Conservation (phyloP, 176 grass and related monocot species). For the Juncus effusus region DNA sequence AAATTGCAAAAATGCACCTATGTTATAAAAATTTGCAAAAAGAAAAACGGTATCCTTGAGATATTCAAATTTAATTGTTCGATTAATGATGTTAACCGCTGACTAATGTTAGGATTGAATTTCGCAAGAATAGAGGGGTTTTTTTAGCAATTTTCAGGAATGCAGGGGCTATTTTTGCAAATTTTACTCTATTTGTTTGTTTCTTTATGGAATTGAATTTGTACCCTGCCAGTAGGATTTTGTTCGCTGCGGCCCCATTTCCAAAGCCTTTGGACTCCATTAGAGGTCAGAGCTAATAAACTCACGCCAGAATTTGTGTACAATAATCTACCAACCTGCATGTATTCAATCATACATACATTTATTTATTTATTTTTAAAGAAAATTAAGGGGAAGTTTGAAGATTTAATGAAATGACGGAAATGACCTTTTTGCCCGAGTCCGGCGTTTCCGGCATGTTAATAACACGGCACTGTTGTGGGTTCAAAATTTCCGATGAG, state of each 20-base stretch:
- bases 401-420: slow-evolving; percentile 24
- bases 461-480: slow-evolving; percentile 70
- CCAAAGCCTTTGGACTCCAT: slow-evolving; percentile 88
- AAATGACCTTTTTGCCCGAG: slow-evolving; percentile 60
- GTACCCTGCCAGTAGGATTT: slow-evolving; percentile 85
- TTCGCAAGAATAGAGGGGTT: too few species aligned
- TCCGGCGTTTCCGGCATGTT: slow-evolving; percentile 87
- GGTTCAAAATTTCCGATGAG: slow-evolving; percentile 71
- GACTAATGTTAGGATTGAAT: too few species aligned
- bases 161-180: too few species aligned
- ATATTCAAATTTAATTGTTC: too few species aligned
- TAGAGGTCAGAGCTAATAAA: slow-evolving; percentile 86
- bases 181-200: too few species aligned
- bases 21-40: too few species aligned
- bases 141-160: too few species aligned
- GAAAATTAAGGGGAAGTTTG: background rate
- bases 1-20: too few species aligned
- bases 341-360: slow-evolving; percentile 21
- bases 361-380: slow-evolving; percentile 12
- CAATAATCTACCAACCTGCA: slow-evolving; percentile 81
- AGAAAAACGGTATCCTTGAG: too few species aligned
- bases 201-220: slow-evolving; percentile 5
- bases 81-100: too few species aligned
- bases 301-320: slow-evolving; percentile 91
- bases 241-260: slow-evolving; percentile 78